Percentiles rank a stretch among this genome's conserved stretches.
Conservation (phyloP, 164 flowering plant genomes). For the Taxillus chinensis region DNA sequence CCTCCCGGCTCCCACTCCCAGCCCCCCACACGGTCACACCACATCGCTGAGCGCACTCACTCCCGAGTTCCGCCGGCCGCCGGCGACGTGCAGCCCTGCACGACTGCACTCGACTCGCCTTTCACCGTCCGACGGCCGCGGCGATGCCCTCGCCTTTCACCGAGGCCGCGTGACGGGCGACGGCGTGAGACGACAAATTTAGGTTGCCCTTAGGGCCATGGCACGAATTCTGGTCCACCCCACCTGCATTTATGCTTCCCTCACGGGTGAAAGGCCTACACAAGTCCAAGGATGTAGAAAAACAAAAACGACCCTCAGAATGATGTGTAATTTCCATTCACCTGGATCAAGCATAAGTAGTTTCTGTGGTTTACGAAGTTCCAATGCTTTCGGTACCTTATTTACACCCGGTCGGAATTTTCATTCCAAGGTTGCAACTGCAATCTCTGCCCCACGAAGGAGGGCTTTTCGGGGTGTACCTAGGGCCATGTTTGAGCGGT, state of each 20-base stretch:
- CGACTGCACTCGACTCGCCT: too few relatives aligned
- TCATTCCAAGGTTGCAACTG: constrained; percentile 40
- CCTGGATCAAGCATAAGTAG: constrained; percentile 20
- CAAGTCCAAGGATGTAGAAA: constrained; percentile 30
- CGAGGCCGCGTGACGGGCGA: too few relatives aligned
- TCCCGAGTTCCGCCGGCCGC: too few relatives aligned
- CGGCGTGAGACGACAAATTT: too few relatives aligned
- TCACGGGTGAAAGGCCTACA: constrained; percentile 21
- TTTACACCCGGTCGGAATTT: constrained; percentile 25
- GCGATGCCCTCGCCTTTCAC: too few relatives aligned
- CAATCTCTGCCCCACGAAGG: constrained; percentile 25
- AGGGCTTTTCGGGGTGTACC: constrained; percentile 38
- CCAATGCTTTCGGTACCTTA: constrained; percentile 44
- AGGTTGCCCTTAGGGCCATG: constrained; percentile 27
- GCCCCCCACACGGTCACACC: too few relatives aligned
- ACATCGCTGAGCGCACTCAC: too few relatives aligned
- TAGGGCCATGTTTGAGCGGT: constrained; percentile 86
- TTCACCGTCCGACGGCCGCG: too few relatives aligned
- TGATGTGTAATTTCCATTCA: constrained; percentile 25
- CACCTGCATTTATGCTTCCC: constrained; percentile 29
- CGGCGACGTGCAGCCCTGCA: too few relatives aligned
- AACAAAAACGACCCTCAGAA: constrained; percentile 29
- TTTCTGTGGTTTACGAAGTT: constrained; percentile 53
- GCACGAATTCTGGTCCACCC: constrained; percentile 58
- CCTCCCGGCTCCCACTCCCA: too few relatives aligned